phyloP scores from a whole-genome alignment of 768 basidiomycete genomes.

The Pleurotus citrinopileatus region DNA sequence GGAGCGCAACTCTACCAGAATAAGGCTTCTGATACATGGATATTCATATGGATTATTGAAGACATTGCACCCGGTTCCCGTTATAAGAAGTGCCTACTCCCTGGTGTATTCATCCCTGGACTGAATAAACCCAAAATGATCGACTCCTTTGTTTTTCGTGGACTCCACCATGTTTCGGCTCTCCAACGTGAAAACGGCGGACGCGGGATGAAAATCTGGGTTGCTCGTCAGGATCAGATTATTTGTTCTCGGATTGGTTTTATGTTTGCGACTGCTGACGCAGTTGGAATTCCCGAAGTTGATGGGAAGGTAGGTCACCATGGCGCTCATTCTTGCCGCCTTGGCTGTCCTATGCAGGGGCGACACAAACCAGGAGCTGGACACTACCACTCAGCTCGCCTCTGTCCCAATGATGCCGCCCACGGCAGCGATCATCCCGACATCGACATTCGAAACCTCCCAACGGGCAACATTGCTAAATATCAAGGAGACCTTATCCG shows the following conservation, averaged over 20 bases:
- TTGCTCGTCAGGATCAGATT: constrained; percentile 16
- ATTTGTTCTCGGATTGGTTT: constrained; percentile 21
- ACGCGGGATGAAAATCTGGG: constrained; percentile 16
- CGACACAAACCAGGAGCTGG: constrained; percentile 21
- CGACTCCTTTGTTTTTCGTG: constrained; percentile 32
- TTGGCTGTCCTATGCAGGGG: constrained; percentile 28
- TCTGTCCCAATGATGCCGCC: constrained; percentile 23
- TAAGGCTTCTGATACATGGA: constrained; percentile 31
- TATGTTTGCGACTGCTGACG: constrained; percentile 26
- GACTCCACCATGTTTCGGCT: constrained; percentile 29
- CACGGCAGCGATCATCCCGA: constrained; percentile 19
- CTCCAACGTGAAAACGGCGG: constrained; percentile 19
- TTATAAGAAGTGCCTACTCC: constrained; percentile 30
- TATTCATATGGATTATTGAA: constrained; percentile 34
- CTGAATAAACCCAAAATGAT: constrained; percentile 32
- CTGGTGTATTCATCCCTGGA: constrained; percentile 30
- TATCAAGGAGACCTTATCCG: constrained; percentile 14
- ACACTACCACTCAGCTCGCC: constrained; percentile 32
- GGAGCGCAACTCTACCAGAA: constrained; percentile 37
- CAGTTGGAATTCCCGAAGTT: constrained; percentile 21
- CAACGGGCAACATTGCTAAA: constrained; percentile 20
- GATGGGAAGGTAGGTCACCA: constrained; percentile 28
- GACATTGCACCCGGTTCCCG: constrained; percentile 25
- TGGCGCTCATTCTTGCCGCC: constrained; percentile 29
- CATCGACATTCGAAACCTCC: constrained; percentile 24